Evolutionary conservation across 139 green algal genomes (phyloP).

Genomic region (Pleodorina starrii): DNA sequence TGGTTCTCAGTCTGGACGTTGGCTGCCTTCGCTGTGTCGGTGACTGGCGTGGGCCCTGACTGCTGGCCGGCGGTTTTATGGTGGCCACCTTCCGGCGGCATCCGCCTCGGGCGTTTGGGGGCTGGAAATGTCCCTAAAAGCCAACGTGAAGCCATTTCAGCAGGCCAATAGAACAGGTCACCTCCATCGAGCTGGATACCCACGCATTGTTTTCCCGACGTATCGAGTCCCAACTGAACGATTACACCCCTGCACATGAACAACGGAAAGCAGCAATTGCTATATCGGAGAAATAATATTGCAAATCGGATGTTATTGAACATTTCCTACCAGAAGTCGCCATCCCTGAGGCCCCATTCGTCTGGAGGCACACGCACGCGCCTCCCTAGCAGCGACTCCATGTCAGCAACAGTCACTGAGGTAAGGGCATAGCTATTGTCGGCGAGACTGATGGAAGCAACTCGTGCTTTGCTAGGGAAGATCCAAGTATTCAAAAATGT

Average conservation of each 20-base stretch:
- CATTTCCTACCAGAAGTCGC: conserved; percentile 9
- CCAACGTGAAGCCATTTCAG: not conserved
- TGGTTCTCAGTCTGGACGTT: not conserved
- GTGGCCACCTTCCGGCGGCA: not conserved
- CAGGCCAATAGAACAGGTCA: conserved; percentile 14
- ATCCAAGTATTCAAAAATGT: too few relatives aligned
- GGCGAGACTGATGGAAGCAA: not conserved
- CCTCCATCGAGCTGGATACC: conserved; percentile 7
- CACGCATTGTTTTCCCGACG: not conserved
- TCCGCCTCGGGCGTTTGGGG: not conserved
- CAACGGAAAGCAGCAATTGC: not conserved
- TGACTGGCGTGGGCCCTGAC: not conserved
- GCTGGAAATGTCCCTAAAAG: too few relatives aligned
- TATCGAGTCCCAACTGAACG: not conserved
- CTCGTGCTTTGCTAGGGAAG: too few relatives aligned
- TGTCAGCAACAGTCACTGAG: too few relatives aligned
- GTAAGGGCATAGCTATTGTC: not conserved
- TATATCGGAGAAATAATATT: not conserved
- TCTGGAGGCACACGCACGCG: not conserved
- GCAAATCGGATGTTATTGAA: not conserved
- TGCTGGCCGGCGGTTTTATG: not conserved
- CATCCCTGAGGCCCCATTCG: not conserved
- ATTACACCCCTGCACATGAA: conserved; percentile 1
- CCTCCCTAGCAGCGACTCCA: not conserved
- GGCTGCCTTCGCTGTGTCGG: not conserved